phyloP scores from a whole-genome alignment of 2,329 filamentous ascomycete genomes.

The Ophiostoma perfectum region DNA sequence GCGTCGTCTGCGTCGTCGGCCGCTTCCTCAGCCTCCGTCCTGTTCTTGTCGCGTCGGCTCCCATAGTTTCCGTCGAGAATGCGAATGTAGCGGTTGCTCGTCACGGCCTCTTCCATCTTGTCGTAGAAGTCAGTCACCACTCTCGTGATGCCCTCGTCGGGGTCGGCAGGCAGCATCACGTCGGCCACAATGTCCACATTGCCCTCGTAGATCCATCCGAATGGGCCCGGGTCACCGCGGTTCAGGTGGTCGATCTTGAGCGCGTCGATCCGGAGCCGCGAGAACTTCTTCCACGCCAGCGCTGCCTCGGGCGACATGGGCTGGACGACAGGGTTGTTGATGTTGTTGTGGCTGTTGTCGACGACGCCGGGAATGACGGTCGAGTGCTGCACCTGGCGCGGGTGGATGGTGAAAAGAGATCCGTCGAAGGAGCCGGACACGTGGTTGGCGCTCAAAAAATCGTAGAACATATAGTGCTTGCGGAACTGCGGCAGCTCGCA shows the following conservation, averaged over 20 bases:
- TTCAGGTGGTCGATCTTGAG: slow-evolving; percentile 96
- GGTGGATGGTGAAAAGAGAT: slow-evolving; percentile 95
- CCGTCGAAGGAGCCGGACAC: slow-evolving; percentile 95
- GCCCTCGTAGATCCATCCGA: slow-evolving; percentile 96
- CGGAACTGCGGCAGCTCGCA: slow-evolving; percentile 88
- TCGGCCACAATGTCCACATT: slow-evolving; percentile 96
- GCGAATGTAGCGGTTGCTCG: slow-evolving; percentile 62
- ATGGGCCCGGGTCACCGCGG: slow-evolving; percentile 83
- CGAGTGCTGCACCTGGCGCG: slow-evolving; percentile 71
- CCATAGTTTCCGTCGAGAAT: slow-evolving; percentile 46
- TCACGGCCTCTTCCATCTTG: slow-evolving; percentile 86
- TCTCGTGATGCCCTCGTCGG: slow-evolving; percentile 82
- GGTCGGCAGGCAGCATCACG: slow-evolving; percentile 86
- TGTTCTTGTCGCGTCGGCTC: not conserved
- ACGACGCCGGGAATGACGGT: slow-evolving; percentile 49
- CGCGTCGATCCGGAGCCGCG: slow-evolving; percentile 82
- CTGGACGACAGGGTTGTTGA: slow-evolving; percentile 30
- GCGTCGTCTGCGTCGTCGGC: not conserved
- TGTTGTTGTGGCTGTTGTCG: slow-evolving; percentile 58
- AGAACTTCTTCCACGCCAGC: slow-evolving; percentile 87
- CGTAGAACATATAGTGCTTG: slow-evolving; percentile 97
- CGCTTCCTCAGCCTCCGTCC: not conserved
- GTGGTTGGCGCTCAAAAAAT: slow-evolving; percentile 89
- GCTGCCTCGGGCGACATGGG: slow-evolving; percentile 22
- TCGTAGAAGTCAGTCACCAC: slow-evolving; percentile 98